Evolutionary conservation across 2,329 filamentous ascomycete species (phyloP).

Genomic region (Exophiala lecanii-corni): DNA sequence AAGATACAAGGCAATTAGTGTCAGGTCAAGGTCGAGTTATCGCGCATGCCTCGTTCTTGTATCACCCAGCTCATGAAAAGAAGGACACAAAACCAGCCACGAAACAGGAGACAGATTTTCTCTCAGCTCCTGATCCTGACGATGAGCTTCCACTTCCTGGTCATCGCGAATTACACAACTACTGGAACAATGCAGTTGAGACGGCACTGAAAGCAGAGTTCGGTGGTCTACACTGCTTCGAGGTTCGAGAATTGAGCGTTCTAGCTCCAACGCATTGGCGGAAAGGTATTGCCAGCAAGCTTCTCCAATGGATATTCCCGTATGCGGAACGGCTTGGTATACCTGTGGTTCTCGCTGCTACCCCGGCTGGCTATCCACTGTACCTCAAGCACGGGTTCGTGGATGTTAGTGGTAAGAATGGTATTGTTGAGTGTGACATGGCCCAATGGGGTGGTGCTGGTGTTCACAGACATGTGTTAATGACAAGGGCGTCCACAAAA

Average conservation of each 20-base stretch:
- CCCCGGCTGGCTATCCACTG: conserved; percentile 9
- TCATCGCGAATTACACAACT: conserved; percentile 5
- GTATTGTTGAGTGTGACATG: conserved; percentile 12
- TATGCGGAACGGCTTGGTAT: conserved; percentile 8
- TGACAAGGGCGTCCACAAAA: conserved; percentile 2
- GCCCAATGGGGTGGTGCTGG: conserved; percentile 10
- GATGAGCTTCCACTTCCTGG: neutral
- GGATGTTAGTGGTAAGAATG: conserved; percentile 2
- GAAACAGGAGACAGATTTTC: neutral
- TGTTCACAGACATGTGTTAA: conserved; percentile 13
- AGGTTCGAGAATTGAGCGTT: conserved; percentile 8
- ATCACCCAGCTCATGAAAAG: conserved; percentile 4
- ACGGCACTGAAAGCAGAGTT: conserved; percentile 4
- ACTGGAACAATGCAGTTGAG: conserved; percentile 11
- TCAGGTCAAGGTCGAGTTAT: conserved; percentile 4
- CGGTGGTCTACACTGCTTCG: conserved; percentile 12
- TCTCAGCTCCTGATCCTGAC: neutral
- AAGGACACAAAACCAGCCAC: neutral
- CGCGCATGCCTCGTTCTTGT: conserved; percentile 9
- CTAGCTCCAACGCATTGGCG: conserved; percentile 10
- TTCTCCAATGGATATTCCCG: conserved; percentile 10
- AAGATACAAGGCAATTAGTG: no score
- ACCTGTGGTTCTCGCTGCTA: conserved; percentile 12
- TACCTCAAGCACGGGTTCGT: conserved; percentile 14
- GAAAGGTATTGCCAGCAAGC: conserved; percentile 11